These are phyloP conservation scores for Noccaea caerulescens DNA, from an alignment of 345 rosid species.

Conservation along the genomic window DNA sequence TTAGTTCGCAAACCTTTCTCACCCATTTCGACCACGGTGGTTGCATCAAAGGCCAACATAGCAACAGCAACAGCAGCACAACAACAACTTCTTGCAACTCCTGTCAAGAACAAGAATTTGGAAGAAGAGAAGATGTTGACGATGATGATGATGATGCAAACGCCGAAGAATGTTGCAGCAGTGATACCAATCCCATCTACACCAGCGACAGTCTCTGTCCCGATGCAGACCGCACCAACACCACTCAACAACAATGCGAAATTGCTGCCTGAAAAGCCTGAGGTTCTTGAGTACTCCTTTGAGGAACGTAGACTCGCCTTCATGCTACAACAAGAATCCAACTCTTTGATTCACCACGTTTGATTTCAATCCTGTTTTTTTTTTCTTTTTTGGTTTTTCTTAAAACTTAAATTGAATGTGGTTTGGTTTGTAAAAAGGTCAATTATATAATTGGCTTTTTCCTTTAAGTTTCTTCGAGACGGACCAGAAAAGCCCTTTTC, in stretches of 20 bases:
- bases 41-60: slow-evolving; percentile 57
- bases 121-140: slow-evolving; percentile 59
- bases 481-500: neutral
- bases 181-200: slow-evolving; percentile 60
- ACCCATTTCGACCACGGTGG: slow-evolving; percentile 59
- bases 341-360: slow-evolving; percentile 55
- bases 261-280: slow-evolving; percentile 40
- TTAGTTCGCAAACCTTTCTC: slow-evolving; percentile 87
- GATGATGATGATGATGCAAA: slow-evolving; percentile 43
- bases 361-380: slow-evolving; percentile 38
- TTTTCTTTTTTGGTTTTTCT: neutral
- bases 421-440: slow-evolving; percentile 47
- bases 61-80: slow-evolving; percentile 29
- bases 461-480: slow-evolving; percentile 10
- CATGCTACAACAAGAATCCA: slow-evolving; percentile 49
- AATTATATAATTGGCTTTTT: slow-evolving; percentile 59
- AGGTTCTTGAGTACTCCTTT: slow-evolving; percentile 74
- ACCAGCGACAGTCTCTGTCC: slow-evolving; percentile 68
- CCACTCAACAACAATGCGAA: slow-evolving; percentile 34
- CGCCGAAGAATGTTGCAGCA: slow-evolving; percentile 54
- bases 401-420: slow-evolving; percentile 33
- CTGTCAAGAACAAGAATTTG: slow-evolving; percentile 49
- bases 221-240: slow-evolving; percentile 90
- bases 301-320: slow-evolving; percentile 91
- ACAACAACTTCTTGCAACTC: slow-evolving; percentile 51